Evolutionary conservation across 148 eudicot species (phyloP).

Genomic region (Dianthus caryophyllus): DNA sequence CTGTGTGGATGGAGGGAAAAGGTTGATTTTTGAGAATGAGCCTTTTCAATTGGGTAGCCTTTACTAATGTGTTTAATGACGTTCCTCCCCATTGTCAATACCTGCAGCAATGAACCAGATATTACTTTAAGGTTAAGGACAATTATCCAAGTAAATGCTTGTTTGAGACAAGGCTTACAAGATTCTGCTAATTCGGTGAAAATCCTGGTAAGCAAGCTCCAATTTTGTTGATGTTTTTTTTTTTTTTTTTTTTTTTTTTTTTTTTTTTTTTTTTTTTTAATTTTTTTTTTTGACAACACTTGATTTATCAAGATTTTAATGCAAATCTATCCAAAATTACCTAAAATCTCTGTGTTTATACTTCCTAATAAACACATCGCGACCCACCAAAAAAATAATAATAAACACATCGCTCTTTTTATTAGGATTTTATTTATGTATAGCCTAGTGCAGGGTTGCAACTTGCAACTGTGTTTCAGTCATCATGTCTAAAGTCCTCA

Average conservation of each 20-base stretch:
- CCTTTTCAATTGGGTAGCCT: not conserved
- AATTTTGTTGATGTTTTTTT: not conserved
- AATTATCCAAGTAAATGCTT: constrained; percentile 67
- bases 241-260: not conserved
- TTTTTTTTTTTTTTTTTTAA: not conserved
- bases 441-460: not conserved
- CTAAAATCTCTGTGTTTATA: not conserved
- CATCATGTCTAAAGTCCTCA: not conserved
- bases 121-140: constrained; percentile 59
- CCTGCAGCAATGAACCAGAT: constrained; percentile 82
- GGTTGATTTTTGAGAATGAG: constrained; percentile 34
- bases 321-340: not conserved
- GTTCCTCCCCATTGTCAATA: constrained; percentile 8
- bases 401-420: too few species aligned
- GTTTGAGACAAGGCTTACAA: constrained; percentile 44
- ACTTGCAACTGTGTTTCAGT: not conserved
- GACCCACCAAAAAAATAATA: too few species aligned
- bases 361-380: too few species aligned
- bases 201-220: constrained; percentile 39
- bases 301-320: not conserved
- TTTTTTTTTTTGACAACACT: not conserved
- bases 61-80: not conserved
- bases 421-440: too few species aligned
- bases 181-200: constrained; percentile 28
- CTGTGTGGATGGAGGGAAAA: constrained; percentile 65